Evolutionary conservation across 805 yeast species (phyloP), one percentile per base, ranked within the genome.

Genomic region (Grigorovia jiainica): DNA sequence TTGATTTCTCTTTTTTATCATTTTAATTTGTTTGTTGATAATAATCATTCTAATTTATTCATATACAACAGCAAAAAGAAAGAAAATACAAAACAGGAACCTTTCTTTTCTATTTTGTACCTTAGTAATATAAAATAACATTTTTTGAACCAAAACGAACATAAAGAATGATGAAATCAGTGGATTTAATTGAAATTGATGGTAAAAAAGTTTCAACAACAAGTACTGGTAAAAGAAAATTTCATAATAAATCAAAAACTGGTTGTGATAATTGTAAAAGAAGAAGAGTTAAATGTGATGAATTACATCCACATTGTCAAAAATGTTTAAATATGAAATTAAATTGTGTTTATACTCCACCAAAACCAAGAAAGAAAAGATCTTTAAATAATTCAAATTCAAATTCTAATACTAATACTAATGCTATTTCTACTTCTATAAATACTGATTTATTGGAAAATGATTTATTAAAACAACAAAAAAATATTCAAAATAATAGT

Each of bases 231-330:
- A 89, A 87, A 63, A 72, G 97, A 37, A 82, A 85, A 56, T 90
- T 82, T 56, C 97, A 90, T 59, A 83, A 80, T 46, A 90, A 90
- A 63, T 83, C 95, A 34, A 75, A 95, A 45, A 75, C 76, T 43
- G 97, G 97, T 0, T 89, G 97, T 64, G 75, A 79, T 33, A 83
- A 94, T 2, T 89, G 97, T 63, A 89, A 89, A 57, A 73, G 76
- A 47, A 73, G 97, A 52, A 68, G 97, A 38, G 96, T 90, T 33
- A 89, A 89, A 57, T 89, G 97, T 67, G 97, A 89, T 60, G 97
- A 90, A 61, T 66, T 68, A 1, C 82, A 78, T 45, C 97, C 97
- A 1, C 57, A 66, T 8, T 89, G 97, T 60, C 67, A 67, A 20
- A 87, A 87, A 62, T 89, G 97, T 63, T 63, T 69, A 39, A 78